Percentiles rank a stretch among this genome's conserved stretches.
These are phyloP conservation scores for Rasamsonia emersonii DNA, from an alignment of 2,329 filamentous ascomycete genomes.

Conservation along the genomic window DNA sequence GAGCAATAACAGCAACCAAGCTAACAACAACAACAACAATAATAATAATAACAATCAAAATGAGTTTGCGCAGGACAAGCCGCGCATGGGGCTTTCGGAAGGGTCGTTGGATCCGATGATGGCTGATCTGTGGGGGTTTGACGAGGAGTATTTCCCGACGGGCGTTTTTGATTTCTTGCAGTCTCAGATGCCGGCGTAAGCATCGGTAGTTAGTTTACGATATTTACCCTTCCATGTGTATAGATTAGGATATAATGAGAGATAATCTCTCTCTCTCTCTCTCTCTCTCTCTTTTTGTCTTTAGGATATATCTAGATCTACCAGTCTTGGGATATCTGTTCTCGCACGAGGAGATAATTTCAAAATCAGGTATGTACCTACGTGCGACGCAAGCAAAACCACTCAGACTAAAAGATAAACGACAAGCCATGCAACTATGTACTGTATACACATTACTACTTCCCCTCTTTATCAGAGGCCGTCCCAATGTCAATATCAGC, in stretches of 20 bases:
- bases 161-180: slow-evolving; percentile 34
- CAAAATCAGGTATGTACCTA: no score
- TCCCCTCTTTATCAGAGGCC: no score
- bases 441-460: no score
- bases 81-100: slow-evolving; percentile 25
- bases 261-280: background rate
- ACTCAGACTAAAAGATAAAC: no score
- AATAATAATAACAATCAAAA: slow-evolving; percentile 2
- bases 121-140: slow-evolving; percentile 33
- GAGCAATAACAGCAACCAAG: background rate
- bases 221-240: slow-evolving; percentile 1
- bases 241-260: background rate
- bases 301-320: no score
- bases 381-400: no score
- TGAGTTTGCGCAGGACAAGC: slow-evolving; percentile 10
- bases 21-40: slow-evolving; percentile 2
- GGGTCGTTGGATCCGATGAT: slow-evolving; percentile 33
- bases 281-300: no score
- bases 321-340: no score
- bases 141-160: slow-evolving; percentile 34
- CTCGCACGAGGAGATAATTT: no score
- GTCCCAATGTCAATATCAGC: no score
- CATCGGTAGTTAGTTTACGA: no score
- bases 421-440: no score
- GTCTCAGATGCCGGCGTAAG: slow-evolving; percentile 33